A percentile compares a stretch with the other conserved stretches of the same genome.
phyloP scores from a whole-genome alignment of 139 green algal genomes.

The Coelastrella sp. region DNA sequence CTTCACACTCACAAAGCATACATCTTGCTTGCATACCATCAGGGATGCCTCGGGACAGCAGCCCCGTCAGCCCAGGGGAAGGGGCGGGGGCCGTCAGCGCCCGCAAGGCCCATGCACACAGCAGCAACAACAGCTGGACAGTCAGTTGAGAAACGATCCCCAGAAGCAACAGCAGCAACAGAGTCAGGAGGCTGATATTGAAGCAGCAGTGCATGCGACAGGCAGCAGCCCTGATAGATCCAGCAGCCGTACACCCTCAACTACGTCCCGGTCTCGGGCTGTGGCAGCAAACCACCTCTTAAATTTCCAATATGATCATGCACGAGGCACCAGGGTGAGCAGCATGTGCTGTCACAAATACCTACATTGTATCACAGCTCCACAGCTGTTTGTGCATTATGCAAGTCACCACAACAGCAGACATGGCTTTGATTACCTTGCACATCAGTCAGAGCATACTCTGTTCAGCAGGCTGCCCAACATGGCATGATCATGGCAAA shows the following conservation, averaged over 20 bases:
- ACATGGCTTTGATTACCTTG: too few species aligned
- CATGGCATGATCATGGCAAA: too few species aligned
- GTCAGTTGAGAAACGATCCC: background rate
- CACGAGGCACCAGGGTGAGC: slow-evolving; percentile 6
- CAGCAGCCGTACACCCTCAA: background rate
- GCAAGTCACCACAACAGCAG: too few species aligned
- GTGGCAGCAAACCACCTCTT: slow-evolving; percentile 70
- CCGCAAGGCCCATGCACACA: slow-evolving; percentile 30
- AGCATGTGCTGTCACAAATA: too few species aligned
- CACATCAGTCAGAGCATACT: too few species aligned
- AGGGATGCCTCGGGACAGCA: background rate
- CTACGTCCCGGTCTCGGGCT: background rate
- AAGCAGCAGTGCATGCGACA: background rate
- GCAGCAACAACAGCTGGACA: slow-evolving; percentile 33
- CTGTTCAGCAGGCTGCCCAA: too few species aligned
- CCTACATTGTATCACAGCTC: too few species aligned
- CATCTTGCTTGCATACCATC: background rate
- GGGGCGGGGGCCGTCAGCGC: background rate
- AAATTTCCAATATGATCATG: slow-evolving; percentile 69
- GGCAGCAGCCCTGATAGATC: background rate
- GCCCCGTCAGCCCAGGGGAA: slow-evolving; percentile 19
- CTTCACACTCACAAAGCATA: background rate
- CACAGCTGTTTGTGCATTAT: too few species aligned
- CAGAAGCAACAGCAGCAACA: slow-evolving; percentile 36
- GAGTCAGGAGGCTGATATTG: background rate